phyloP scores from a whole-genome alignment of 192 early-diverging fungal species.

The Linnemannia elongata region DNA sequence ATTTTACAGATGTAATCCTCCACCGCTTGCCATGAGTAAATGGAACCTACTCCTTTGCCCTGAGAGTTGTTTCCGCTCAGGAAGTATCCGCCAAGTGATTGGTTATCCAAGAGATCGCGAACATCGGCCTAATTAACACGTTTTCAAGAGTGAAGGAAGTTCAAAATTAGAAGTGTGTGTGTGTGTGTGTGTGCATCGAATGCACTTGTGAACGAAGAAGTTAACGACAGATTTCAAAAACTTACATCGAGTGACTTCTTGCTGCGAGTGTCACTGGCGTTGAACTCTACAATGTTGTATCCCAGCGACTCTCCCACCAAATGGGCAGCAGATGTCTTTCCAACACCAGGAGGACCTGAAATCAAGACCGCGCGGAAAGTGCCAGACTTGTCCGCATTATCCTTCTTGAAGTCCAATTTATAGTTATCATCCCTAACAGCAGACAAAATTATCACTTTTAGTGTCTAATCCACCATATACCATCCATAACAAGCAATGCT shows the following conservation, averaged over 20 bases:
- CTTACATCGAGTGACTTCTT: slow-evolving; percentile 86
- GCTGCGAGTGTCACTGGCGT: slow-evolving; percentile 96
- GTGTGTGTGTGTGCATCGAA: background rate
- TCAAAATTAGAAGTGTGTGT: background rate
- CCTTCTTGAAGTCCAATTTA: slow-evolving; percentile 62
- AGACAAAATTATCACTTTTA: slow-evolving; percentile 9
- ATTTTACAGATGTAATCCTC: background rate
- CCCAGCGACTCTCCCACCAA: slow-evolving; percentile 85
- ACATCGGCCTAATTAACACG: slow-evolving; percentile 56
- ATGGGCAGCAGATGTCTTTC: slow-evolving; percentile 97
- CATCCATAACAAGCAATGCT: slow-evolving; percentile 2
- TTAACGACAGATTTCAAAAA: background rate
- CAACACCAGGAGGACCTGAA: slow-evolving; percentile 97
- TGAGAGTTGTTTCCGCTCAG: slow-evolving; percentile 1
- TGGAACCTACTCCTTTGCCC: slow-evolving; percentile 38
- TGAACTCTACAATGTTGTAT: slow-evolving; percentile 92
- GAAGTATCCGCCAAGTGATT: slow-evolving; percentile 71
- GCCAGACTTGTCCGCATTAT: slow-evolving; percentile 67
- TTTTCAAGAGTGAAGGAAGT: background rate
- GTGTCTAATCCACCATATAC: background rate
- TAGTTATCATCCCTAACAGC: slow-evolving; percentile 63
- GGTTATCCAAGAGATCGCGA: slow-evolving; percentile 65
- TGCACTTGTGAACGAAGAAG: background rate
- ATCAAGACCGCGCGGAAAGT: slow-evolving; percentile 80
- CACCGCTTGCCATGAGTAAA: background rate